Evolutionary conservation across 2,329 filamentous ascomycete genomes (phyloP).

Genomic region (Pseudopyricularia cyperi): DNA sequence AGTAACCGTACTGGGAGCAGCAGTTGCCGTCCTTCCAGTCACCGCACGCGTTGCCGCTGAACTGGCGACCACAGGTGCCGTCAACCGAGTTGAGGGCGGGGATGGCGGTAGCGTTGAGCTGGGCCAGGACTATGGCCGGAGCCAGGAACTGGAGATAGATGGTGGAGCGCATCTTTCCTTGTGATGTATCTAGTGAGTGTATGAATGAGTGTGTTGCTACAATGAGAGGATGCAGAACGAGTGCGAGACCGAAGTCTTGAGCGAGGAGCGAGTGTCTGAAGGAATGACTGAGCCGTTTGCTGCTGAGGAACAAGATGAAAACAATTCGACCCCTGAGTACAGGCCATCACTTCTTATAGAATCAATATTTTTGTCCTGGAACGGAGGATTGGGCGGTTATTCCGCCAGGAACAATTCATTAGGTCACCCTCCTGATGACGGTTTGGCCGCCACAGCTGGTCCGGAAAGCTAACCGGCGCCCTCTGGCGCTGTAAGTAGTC

Average conservation of each 20-base stretch:
- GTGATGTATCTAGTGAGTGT: not conserved
- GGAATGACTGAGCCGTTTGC: not conserved
- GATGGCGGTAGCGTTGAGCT: not conserved
- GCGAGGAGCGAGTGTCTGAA: not conserved
- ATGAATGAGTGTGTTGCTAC: not conserved
- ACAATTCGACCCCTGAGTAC: not conserved
- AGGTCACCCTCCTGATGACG: not conserved
- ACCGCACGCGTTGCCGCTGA: not conserved
- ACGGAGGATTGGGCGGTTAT: not conserved
- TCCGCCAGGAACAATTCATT: not conserved
- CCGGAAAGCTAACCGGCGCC: not conserved
- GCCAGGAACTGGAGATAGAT: not conserved
- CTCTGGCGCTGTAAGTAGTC: not conserved
- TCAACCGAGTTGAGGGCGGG: not conserved
- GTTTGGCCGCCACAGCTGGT: not conserved
- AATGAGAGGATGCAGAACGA: not conserved
- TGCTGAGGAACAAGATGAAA: not conserved
- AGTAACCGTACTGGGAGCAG: not conserved
- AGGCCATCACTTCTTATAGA: not conserved
- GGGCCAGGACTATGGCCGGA: not conserved
- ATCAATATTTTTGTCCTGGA: not conserved
- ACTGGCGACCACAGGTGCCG: conserved; percentile 1
- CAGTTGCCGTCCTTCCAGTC: not conserved
- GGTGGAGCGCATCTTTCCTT: not conserved
- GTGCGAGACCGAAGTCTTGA: not conserved